Conservation (phyloP, 371 early-diverging fungal species). For the Saksenaea oblongispora region DNA sequence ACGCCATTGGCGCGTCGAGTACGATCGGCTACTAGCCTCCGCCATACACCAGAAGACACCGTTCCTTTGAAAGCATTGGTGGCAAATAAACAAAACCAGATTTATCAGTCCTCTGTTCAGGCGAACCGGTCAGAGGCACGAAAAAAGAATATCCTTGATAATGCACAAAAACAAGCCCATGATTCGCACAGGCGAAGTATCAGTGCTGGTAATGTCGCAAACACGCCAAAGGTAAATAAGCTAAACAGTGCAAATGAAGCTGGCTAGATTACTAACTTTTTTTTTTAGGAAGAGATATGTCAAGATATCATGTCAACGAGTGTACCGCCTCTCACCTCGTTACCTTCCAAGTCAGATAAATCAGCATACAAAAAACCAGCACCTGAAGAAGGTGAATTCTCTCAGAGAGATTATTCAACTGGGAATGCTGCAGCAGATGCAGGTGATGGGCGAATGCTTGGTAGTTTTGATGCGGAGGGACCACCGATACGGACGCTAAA, state of each 20-base stretch:
- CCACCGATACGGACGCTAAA: constrained; percentile 20
- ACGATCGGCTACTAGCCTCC: constrained; percentile 40
- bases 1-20: constrained; percentile 40
- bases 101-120: constrained; percentile 16
- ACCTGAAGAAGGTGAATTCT: constrained; percentile 1
- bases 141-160: background rate
- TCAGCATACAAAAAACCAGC: constrained; percentile 6
- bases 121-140: background rate
- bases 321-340: constrained; percentile 5
- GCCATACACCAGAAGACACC: constrained; percentile 30
- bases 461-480: background rate
- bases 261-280: background rate
- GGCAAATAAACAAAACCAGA: constrained; percentile 31
- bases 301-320: background rate
- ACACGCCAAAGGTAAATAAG: constrained; percentile 16
- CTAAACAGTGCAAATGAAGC: background rate
- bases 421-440: background rate
- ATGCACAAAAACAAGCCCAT: background rate
- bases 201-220: constrained; percentile 36
- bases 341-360: background rate
- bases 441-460: constrained; percentile 1
- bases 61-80: constrained; percentile 38
- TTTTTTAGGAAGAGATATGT: background rate
- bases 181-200: constrained; percentile 39
- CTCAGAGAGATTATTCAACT: background rate